Conservation (phyloP, 495 filamentous ascomycete genomes). For the Hyaloscypha finlandica region DNA sequence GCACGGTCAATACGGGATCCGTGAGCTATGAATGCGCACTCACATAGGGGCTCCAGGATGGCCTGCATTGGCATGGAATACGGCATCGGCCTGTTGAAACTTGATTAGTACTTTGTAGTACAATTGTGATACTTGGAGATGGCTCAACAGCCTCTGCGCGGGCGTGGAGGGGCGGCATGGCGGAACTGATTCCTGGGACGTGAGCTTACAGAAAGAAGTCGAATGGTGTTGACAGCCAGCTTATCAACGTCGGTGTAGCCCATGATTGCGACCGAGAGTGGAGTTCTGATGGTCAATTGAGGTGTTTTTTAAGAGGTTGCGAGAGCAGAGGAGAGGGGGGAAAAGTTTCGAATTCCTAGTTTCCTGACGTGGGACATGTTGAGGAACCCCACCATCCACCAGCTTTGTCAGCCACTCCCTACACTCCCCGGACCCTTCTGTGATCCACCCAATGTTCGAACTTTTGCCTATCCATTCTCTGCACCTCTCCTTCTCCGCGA, state of each 20-base stretch:
- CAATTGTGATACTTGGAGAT: background rate
- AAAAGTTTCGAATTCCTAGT: conserved; percentile 10
- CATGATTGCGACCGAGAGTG: conserved; percentile 64
- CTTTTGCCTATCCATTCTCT: too few relatives aligned
- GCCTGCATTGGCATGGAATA: conserved; percentile 91
- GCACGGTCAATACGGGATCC: background rate
- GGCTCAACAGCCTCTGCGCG: background rate
- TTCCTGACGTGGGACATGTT: background rate
- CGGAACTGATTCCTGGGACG: background rate
- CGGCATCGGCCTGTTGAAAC: conserved; percentile 85
- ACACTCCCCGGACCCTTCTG: background rate
- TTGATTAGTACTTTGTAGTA: conserved; percentile 24
- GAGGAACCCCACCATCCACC: background rate
- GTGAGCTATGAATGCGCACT: conserved; percentile 2
- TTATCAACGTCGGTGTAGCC: conserved; percentile 81
- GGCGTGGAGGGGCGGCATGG: conserved; percentile 42
- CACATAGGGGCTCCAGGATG: conserved; percentile 96
- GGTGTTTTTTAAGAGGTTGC: background rate
- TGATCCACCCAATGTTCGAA: background rate
- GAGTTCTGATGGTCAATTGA: conserved; percentile 23
- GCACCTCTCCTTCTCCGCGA: conserved; percentile 10
- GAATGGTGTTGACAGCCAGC: conserved; percentile 97
- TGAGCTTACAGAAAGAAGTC: conserved; percentile 83
- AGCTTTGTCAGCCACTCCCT: background rate
- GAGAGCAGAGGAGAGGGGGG: background rate